These are phyloP conservation scores for Lentinus polychrous DNA, from an alignment of 1,284 basidiomycete genomes.

Conservation along the genomic window DNA sequence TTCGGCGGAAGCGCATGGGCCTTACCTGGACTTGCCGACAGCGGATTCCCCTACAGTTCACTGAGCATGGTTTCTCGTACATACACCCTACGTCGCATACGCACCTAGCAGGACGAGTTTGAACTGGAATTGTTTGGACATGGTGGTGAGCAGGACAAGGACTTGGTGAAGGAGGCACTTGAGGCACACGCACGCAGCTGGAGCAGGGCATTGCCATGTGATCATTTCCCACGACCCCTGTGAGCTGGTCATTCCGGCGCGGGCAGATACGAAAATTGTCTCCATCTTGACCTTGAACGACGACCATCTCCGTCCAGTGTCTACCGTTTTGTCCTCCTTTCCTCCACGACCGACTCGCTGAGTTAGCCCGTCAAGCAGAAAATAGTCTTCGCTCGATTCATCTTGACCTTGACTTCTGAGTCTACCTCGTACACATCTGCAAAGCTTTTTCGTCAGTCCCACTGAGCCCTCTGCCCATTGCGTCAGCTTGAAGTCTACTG, in stretches of 20 bases:
- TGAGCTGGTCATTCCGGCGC: not conserved
- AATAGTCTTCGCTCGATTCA: not conserved
- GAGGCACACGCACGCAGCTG: slow-evolving; percentile 16
- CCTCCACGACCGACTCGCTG: slow-evolving; percentile 9
- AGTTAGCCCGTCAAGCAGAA: slow-evolving; percentile 4
- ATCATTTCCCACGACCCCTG: slow-evolving; percentile 10
- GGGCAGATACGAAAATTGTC: slow-evolving; percentile 13
- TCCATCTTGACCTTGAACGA: slow-evolving; percentile 14
- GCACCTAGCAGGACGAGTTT: slow-evolving; percentile 89
- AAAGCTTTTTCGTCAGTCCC: slow-evolving; percentile 5
- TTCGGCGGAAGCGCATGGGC: slow-evolving; percentile 6
- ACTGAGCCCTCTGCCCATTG: slow-evolving; percentile 12
- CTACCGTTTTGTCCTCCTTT: slow-evolving; percentile 10
- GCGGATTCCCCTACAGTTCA: slow-evolving; percentile 79
- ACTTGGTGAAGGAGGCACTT: slow-evolving; percentile 12
- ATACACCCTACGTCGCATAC: slow-evolving; percentile 16
- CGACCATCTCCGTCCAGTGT: slow-evolving; percentile 16
- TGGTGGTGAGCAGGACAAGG: slow-evolving; percentile 33
- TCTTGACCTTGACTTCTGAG: not conserved
- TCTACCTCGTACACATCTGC: not conserved
- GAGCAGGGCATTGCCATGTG: slow-evolving; percentile 3
- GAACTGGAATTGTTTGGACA: slow-evolving; percentile 83
- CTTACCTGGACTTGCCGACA: slow-evolving; percentile 90
- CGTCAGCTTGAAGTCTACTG: slow-evolving; percentile 7
- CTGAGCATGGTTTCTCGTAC: slow-evolving; percentile 2